phyloP scores from a whole-genome alignment of 352 stramenopile species.

The Peronospora destructor region DNA sequence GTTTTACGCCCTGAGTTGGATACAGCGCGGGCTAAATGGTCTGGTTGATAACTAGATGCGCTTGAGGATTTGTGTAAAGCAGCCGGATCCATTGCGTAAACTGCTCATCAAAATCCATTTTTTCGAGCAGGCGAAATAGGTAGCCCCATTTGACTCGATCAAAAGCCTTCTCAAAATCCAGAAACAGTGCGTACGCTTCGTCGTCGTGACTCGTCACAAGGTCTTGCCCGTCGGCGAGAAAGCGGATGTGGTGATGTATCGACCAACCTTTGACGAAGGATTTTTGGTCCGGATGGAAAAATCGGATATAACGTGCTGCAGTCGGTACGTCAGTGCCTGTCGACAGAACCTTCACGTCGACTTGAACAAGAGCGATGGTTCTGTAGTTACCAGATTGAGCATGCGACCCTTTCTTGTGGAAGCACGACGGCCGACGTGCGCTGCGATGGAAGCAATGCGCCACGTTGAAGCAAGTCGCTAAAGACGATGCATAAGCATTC shows the following conservation, averaged over 20 bases:
- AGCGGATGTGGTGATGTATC: background rate
- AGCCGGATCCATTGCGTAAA: background rate
- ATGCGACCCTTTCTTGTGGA: conserved; percentile 8
- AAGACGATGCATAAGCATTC: background rate
- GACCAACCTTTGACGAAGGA: background rate
- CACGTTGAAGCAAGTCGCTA: background rate
- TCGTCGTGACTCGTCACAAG: background rate
- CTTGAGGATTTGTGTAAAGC: background rate
- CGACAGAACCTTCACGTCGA: conserved; percentile 1
- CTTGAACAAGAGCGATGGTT: conserved; percentile 8
- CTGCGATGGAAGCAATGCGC: background rate
- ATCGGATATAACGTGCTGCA: background rate
- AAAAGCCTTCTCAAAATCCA: background rate
- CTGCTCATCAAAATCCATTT: background rate
- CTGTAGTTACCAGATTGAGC: conserved; percentile 1
- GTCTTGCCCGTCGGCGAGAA: background rate
- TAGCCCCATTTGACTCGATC: background rate
- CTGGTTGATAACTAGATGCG: background rate
- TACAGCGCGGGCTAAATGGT: background rate
- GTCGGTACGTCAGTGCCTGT: background rate
- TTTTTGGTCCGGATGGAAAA: background rate
- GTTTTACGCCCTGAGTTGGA: background rate
- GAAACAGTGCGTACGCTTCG: background rate
- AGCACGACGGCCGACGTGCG: background rate
- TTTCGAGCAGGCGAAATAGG: background rate